Evolutionary conservation across 2,329 filamentous ascomycete genomes (phyloP), one percentile per base, ranked within the genome.

Genomic region (Aspergillus versicolor): DNA sequence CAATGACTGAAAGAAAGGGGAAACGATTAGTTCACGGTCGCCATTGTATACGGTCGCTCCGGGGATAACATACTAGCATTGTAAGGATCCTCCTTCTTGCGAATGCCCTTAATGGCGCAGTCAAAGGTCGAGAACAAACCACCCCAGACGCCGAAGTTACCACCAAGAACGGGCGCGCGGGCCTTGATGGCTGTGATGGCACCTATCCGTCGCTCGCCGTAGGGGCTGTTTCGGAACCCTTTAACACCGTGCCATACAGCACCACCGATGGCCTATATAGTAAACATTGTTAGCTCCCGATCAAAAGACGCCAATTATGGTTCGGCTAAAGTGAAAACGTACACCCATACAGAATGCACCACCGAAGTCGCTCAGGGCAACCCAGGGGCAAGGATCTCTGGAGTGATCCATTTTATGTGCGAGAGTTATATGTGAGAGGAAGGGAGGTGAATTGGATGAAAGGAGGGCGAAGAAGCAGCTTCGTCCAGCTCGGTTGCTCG

Each of bases 131-230:
- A 91, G 82, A 97, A 97, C 57, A 97, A 81, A 65, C 94, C 94
- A 73, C 94, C 93, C 93, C 94, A 97, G 56, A 96, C 91, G 69
- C 93, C 93, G 69, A 97, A 99, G 82, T 99, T 99, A 70, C 94
- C 94, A 71, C 94, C 94, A 47, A 97, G 84, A 34, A 97, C 93
- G 2, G 94, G 94, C 42, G 94, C 94, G 73, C 94, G 89, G 73
- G 94, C 92, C 83, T 99, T 99, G 79, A 99, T 92, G 59, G 94
- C 94, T 69, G 93, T 97, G 78, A 99, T 84, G 66, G 94, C 91
- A 74, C 94, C 94, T 82, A 97, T 93, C 75, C 93, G 85, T 74
- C 94, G 86, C 82, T 99, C 94, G 74, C 94, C 94, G 75, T 96
- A 91, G 38, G 90, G 90, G 58, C 87, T 90, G 79, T 91, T 95